Evolutionary conservation across 2,329 filamentous ascomycete species (phyloP).

Genomic region (Taxawa tesnikishii): DNA sequence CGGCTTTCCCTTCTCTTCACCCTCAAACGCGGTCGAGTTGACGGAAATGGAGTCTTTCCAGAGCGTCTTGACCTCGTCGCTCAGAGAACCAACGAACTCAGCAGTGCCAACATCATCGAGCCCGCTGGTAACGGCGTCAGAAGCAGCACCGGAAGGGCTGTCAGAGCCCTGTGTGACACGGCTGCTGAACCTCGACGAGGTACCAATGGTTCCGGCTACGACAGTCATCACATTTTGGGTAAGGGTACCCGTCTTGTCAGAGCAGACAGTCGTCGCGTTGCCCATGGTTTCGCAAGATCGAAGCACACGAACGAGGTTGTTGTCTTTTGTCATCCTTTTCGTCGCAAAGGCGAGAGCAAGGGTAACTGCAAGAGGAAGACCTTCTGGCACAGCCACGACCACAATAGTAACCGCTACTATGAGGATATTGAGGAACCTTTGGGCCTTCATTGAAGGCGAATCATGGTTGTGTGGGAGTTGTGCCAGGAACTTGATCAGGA

Average conservation of each 20-base stretch:
- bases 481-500: constrained; percentile 76
- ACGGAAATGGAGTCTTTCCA: constrained; percentile 53
- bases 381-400: constrained; percentile 58
- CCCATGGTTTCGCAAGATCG: constrained; percentile 61
- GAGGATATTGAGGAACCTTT: constrained; percentile 52
- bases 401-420: constrained; percentile 55
- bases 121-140: constrained; percentile 21
- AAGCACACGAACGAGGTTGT: constrained; percentile 56
- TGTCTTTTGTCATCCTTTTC: constrained; percentile 55
- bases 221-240: constrained; percentile 69
- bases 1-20: constrained; percentile 44
- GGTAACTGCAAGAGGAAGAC: constrained; percentile 54
- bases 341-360: constrained; percentile 56
- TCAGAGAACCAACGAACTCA: constrained; percentile 43
- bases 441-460: constrained; percentile 61
- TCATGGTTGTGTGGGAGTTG: constrained; percentile 42
- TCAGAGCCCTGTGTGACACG: constrained; percentile 16
- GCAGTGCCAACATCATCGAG: constrained; percentile 36
- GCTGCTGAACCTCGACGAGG: constrained; percentile 42
- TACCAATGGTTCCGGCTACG: constrained; percentile 57
- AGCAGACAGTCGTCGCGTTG: constrained; percentile 64
- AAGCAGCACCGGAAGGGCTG: constrained; percentile 10
- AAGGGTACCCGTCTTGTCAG: constrained; percentile 65
- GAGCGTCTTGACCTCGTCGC: constrained; percentile 40
- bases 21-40: constrained; percentile 60